Conservation (phyloP, 441 rosid genomes). For the Aquilaria agallochum region DNA sequence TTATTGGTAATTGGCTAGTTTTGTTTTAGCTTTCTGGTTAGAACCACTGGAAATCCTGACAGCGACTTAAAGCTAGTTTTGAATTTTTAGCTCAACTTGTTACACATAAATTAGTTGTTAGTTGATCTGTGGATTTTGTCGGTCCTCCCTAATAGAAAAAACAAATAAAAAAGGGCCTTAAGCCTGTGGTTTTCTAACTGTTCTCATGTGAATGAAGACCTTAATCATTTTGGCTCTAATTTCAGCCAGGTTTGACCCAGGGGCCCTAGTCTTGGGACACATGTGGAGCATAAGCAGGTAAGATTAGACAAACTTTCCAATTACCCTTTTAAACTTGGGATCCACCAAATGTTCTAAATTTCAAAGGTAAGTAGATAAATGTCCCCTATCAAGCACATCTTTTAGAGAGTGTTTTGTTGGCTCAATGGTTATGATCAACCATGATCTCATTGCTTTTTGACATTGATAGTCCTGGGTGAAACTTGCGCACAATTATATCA, state of each 20-base stretch:
- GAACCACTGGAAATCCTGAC: not conserved
- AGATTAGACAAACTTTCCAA: conserved; percentile 13
- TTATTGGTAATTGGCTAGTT: not conserved
- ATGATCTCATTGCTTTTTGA: conserved; percentile 13
- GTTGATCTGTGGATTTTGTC: conserved; percentile 40
- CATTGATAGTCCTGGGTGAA: conserved; percentile 12
- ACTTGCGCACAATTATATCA: not conserved
- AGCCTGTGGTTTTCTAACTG: not conserved
- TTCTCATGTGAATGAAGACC: conserved; percentile 14
- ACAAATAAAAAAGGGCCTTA: not conserved
- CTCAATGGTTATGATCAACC: conserved; percentile 23
- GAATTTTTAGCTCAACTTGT: conserved; percentile 13
- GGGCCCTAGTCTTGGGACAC: not conserved
- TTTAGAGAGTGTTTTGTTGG: conserved; percentile 22
- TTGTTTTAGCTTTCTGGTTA: conserved; percentile 1
- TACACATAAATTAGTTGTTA: conserved; percentile 26
- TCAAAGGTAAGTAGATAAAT: conserved; percentile 12
- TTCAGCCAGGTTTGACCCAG: conserved; percentile 25
- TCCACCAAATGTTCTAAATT: conserved; percentile 5
- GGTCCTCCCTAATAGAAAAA: conserved; percentile 14
- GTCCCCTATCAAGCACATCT: conserved; percentile 8
- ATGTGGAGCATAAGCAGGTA: conserved; percentile 8
- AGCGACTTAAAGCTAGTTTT: not conserved
- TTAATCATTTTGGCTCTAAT: conserved; percentile 10
- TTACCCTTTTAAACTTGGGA: conserved; percentile 15